These are phyloP conservation scores for Eutypa lata DNA, from an alignment of 2,329 filamentous ascomycete genomes.

Conservation along the genomic window DNA sequence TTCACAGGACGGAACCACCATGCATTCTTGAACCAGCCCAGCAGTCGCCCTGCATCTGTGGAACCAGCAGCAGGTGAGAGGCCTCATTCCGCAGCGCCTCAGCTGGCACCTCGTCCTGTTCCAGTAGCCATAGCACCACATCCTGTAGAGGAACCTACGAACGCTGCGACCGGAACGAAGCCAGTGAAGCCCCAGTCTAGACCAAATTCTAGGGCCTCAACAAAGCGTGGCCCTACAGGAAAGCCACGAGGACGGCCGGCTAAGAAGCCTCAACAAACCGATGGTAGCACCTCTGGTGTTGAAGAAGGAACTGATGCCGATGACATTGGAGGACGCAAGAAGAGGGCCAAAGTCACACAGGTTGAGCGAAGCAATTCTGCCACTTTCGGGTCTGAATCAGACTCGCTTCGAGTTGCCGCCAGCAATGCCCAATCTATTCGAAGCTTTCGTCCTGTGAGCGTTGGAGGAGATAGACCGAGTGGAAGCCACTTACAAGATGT, in stretches of 20 bases:
- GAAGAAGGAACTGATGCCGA: constrained; percentile 65
- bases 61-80: constrained; percentile 18
- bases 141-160: constrained; percentile 10
- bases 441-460: constrained; percentile 71
- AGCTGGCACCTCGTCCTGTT: constrained; percentile 5
- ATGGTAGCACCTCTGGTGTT: constrained; percentile 71
- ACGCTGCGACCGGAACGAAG: constrained; percentile 23
- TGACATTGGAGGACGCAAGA: constrained; percentile 58
- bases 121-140: constrained; percentile 11
- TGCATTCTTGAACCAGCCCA: constrained; percentile 11
- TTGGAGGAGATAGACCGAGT: constrained; percentile 40
- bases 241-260: constrained; percentile 54
- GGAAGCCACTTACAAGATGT: constrained; percentile 63
- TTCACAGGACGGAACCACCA: constrained; percentile 12
- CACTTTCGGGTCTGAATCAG: constrained; percentile 69
- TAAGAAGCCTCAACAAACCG: constrained; percentile 44
- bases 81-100: constrained; percentile 6
- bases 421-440: constrained; percentile 87
- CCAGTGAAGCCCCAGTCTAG: constrained; percentile 46
- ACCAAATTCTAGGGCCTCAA: constrained; percentile 60
- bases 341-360: constrained; percentile 75
- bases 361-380: constrained; percentile 69
- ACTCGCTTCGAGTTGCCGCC: constrained; percentile 84
- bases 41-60: constrained; percentile 24
- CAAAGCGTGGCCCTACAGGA: constrained; percentile 48